Evolutionary conservation across 2,329 filamentous ascomycete genomes (phyloP), one percentile per base, ranked within the genome.

Genomic region (Aureobasidium subglaciale): DNA sequence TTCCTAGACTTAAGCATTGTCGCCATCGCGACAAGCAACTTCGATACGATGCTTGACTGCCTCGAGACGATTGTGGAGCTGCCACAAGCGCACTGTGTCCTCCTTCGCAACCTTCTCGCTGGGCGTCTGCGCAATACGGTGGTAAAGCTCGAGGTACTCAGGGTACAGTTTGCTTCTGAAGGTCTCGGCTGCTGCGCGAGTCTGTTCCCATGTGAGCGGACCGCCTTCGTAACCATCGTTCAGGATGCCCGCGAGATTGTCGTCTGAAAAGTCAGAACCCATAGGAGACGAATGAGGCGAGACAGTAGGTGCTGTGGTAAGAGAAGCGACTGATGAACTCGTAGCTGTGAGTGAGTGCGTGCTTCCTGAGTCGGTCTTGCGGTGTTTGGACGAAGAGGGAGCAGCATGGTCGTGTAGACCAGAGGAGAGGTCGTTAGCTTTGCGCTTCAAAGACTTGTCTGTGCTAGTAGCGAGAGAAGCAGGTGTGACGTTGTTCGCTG

Each of bases 81-180:
- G 73, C 63, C 76, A 74, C 53, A 85, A 63, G 57, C 75, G 72
- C 40, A 78, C 74, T 58, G 81, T 68, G 62, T 84, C 78, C 20
- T 73, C 63, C 40, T 58, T 56, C 5, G 58, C 59, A 8, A 69
- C 63, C 29, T 59, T 42, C 18, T 27, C 61, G 10, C 66, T 61
- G 37, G 50, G 38, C 18, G 45, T 58, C 20, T 20, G 56, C 60
- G 68, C 67, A 10, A 67, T 63, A n/a, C 60, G 60, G 63, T 78
- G 76, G 65, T 84, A 80, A 62, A 83, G 65, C 62, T 74, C 68
- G 61, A 76, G 74, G 62, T 86, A 85, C 56, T 75, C 76, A 32
- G 77, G 76, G 63, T 85, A 84, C 59, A 77, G 78, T 53, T 71
- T 71, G 63, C 82, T 81, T 38, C 62, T 61, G 67, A 85, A 85